phyloP scores from a whole-genome alignment of 2,329 filamentous ascomycete genomes.

The Aureobasidium sp. region DNA sequence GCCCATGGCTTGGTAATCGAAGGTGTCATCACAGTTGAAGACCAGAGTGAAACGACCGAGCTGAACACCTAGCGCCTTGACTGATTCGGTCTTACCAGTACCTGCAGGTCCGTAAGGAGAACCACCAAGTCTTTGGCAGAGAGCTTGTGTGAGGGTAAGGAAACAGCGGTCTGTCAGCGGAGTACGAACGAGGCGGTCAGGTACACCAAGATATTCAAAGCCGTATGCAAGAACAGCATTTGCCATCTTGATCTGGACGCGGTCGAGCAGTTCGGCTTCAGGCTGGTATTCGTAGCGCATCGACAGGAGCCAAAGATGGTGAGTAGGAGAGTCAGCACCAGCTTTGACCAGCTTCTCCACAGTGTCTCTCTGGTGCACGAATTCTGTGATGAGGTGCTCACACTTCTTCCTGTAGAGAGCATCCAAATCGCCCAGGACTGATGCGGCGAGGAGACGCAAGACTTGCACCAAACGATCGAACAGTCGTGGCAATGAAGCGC shows the following conservation, averaged over 20 bases:
- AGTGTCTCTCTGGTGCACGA: conserved; percentile 91
- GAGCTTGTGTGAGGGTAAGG: conserved; percentile 89
- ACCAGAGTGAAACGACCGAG: conserved; percentile 96
- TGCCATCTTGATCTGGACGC: conserved; percentile 89
- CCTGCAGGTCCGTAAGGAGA: conserved; percentile 96
- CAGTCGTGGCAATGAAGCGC: conserved; percentile 59
- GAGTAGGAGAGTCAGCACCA: conserved; percentile 65
- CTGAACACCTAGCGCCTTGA: conserved; percentile 94
- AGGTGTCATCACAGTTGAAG: conserved; percentile 99
- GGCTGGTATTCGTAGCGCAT: conserved; percentile 92
- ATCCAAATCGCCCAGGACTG: conserved; percentile 83
- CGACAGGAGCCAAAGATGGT: conserved; percentile 89
- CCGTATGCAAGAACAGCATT: conserved; percentile 94
- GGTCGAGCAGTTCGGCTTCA: conserved; percentile 72
- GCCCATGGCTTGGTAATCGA: conserved; percentile 99
- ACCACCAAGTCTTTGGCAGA: conserved; percentile 90
- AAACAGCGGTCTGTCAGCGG: conserved; percentile 98
- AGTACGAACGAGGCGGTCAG: conserved; percentile 91
- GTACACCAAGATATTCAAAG: conserved; percentile 95
- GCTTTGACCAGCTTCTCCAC: conserved; percentile 77
- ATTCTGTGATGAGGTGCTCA: conserved; percentile 97
- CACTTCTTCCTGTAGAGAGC: conserved; percentile 89
- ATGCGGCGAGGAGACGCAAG: conserved; percentile 76
- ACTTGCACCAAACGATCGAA: conserved; percentile 79
- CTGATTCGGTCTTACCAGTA: conserved; percentile 97